Evolutionary conservation across 2,329 filamentous ascomycete species (phyloP), one percentile per base, ranked within the genome.

Genomic region (Calonectria pseudoturangicola): DNA sequence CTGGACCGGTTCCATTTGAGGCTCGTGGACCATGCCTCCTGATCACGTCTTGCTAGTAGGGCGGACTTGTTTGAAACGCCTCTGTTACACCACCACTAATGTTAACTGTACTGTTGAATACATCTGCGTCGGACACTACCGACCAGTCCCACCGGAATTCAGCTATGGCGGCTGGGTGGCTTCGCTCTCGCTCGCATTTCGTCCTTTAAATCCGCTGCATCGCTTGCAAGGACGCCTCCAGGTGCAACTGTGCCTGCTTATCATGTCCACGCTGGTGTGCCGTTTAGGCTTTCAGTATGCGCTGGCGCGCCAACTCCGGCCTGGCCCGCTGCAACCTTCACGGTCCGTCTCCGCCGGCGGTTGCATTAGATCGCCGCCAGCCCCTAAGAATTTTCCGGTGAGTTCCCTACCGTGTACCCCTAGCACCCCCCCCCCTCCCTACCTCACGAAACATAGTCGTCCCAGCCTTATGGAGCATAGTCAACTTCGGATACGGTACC

Each of bases 321-420:
- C 70, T 72, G 47, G 63, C 70, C 64, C 65, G 65, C 63, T 64
- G 39, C 70, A 56, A 68, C 58, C 41, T 63, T 48, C 47, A 47
- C 65, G 56, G 58, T 67, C 64, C 58, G 65, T 71, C 56, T 64
- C 58, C 56, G 65, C 58, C 43, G 39, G 30, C 36, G 48, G 54
- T 62, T 60, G 36, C 45, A 66, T 71, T 66, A 68, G 47, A 56
- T 43, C 56, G 48, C 45, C 27, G 50, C 15, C 63, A 54, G 18
- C 68, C 47, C 39, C 36, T 54, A 33, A 30, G 36, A 64, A 67
- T 47, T 56, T 54, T 67, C 54, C 63, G 43, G 63, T 39, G 28
- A 41, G 36, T 27, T 66, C 51, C 6, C 54, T 21, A 21, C 41
- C 18, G 30, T 12, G 54, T 28, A 41, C 54, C 54, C 33, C 33